Conservation (phyloP, 2,329 filamentous ascomycete genomes). For the Tolypocladium inflatum region DNA sequence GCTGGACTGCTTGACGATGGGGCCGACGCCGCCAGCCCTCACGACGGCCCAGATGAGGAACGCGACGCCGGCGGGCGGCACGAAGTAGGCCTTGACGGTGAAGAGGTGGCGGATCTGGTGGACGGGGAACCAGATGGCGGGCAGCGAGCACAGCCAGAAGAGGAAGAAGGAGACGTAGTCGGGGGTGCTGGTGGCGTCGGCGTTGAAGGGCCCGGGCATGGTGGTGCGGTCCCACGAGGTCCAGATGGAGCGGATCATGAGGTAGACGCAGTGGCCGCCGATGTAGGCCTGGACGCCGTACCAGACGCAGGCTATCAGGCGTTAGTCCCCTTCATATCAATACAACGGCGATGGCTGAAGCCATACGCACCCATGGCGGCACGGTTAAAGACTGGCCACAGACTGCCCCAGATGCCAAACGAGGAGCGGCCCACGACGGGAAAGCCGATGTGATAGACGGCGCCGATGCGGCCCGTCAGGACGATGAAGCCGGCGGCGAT, state of each 20-base stretch:
- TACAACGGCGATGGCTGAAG: too few relatives aligned
- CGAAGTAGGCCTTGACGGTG: constrained; percentile 79
- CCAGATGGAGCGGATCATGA: constrained; percentile 88
- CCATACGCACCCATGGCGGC: constrained; percentile 49
- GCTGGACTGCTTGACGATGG: constrained; percentile 63
- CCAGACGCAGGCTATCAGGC: constrained; percentile 59
- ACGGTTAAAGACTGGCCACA: constrained; percentile 85
- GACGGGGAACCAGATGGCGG: constrained; percentile 82
- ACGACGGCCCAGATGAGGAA: constrained; percentile 85
- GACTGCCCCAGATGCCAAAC: constrained; percentile 80
- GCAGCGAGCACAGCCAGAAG: constrained; percentile 74
- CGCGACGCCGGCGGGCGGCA: constrained; percentile 71
- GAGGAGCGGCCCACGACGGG: constrained; percentile 69
- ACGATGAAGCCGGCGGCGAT: constrained; percentile 69
- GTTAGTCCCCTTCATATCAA: too few relatives aligned
- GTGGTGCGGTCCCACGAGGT: constrained; percentile 48
- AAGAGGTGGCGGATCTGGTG: constrained; percentile 85
- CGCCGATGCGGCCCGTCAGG: constrained; percentile 72
- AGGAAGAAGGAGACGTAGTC: constrained; percentile 77
- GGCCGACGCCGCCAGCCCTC: constrained; percentile 72
- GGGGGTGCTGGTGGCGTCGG: constrained; percentile 58
- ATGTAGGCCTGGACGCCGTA: constrained; percentile 82
- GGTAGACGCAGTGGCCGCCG: constrained; percentile 71
- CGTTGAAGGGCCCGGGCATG: constrained; percentile 58
- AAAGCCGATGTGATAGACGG: constrained; percentile 82